Evolutionary conservation across 805 yeast genomes (phyloP).

Genomic region (Citeromyces nyonsensis): DNA sequence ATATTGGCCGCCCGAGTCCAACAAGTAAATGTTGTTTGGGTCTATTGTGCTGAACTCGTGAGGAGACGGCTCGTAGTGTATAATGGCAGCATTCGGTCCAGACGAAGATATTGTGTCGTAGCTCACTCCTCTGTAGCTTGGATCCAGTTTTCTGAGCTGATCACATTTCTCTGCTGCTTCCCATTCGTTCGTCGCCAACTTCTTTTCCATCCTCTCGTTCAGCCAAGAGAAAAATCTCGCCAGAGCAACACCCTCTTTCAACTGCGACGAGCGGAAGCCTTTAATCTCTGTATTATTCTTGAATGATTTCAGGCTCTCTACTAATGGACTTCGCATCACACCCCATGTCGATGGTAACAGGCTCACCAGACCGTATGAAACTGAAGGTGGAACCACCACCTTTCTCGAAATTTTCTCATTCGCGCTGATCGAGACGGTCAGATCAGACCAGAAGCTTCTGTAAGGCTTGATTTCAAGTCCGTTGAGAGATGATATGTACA

Average conservation of each 20-base stretch:
- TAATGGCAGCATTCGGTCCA: conserved; percentile 65
- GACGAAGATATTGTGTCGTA: conserved; percentile 65
- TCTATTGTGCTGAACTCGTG: conserved; percentile 28
- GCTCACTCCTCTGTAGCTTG: conserved; percentile 45
- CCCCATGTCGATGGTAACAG: conserved; percentile 1
- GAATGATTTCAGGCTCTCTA: conserved; percentile 33
- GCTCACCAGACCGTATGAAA: conserved; percentile 2
- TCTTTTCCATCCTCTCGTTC: conserved; percentile 29
- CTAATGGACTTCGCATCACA: conserved; percentile 28
- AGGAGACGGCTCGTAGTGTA: conserved; percentile 52
- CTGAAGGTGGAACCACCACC: conserved; percentile 3
- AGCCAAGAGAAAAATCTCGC: conserved; percentile 42
- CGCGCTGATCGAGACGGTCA: conserved; percentile 12
- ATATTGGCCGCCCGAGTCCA: conserved; percentile 48
- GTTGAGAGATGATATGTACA: conserved; percentile 30
- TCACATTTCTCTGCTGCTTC: conserved; percentile 48
- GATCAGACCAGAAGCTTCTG: conserved; percentile 34
- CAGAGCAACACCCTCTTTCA: conserved; percentile 44
- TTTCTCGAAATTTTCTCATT: background rate
- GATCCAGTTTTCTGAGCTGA: conserved; percentile 34
- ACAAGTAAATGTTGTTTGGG: conserved; percentile 34
- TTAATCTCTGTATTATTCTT: conserved; percentile 31
- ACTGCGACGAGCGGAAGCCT: conserved; percentile 36
- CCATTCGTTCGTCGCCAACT: conserved; percentile 37
- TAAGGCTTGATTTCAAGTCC: conserved; percentile 29